These are phyloP conservation scores for Exophiala phaeomuriformis DNA, from an alignment of 2,329 filamentous ascomycete species.

Conservation along the genomic window DNA sequence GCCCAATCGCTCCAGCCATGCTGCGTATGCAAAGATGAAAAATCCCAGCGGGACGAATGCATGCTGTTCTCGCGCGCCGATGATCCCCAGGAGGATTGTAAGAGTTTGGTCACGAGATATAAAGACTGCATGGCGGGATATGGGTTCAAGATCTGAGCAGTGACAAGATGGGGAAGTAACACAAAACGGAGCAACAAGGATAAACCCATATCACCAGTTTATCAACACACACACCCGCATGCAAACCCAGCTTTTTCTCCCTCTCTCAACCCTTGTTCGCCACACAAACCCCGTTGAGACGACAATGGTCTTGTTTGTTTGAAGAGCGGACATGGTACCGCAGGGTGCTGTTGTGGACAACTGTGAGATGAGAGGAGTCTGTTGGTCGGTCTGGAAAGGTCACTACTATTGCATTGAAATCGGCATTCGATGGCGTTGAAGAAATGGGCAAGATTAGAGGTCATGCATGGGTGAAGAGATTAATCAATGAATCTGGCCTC, in stretches of 20 bases:
- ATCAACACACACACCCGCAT: background rate
- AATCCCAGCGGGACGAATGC: conserved; percentile 87
- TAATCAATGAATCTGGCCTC: too few species aligned
- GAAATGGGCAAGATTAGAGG: background rate
- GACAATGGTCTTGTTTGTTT: too few species aligned
- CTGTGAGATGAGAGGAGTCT: too few species aligned
- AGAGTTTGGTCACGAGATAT: conserved; percentile 75
- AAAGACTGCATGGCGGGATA: conserved; percentile 86
- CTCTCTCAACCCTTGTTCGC: background rate
- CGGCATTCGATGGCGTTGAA: background rate
- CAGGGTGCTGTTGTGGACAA: too few species aligned
- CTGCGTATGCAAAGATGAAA: conserved; percentile 96
- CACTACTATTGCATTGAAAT: background rate
- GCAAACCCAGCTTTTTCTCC: background rate
- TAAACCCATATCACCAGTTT: background rate
- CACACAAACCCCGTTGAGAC: background rate
- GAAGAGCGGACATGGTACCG: too few species aligned
- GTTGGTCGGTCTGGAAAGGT: background rate
- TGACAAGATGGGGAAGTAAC: background rate
- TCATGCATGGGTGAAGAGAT: background rate
- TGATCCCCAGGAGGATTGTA: conserved; percentile 78
- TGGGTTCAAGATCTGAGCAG: conserved; percentile 61
- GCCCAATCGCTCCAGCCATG: conserved; percentile 58
- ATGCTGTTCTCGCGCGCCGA: conserved; percentile 90
- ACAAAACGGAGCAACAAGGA: background rate